Evolutionary conservation across 768 basidiomycete genomes (phyloP).

Genomic region (Pleurotus salmoneostramineus): DNA sequence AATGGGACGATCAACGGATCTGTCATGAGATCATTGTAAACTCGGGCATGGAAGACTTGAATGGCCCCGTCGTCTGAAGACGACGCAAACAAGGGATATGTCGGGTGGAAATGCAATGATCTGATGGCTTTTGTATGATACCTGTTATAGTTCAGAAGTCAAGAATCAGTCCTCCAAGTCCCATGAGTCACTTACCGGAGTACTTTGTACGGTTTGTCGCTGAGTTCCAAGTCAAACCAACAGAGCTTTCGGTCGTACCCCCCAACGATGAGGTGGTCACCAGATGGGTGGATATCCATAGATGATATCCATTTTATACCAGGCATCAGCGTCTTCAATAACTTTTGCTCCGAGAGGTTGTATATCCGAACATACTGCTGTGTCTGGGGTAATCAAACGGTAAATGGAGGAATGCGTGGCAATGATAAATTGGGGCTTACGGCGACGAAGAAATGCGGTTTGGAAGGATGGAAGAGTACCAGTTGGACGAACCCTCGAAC

Average conservation of each 20-base stretch:
- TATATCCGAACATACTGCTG: slow-evolving; percentile 96
- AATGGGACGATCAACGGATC: slow-evolving; percentile 97
- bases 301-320: slow-evolving; percentile 97
- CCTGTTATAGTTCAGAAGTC: slow-evolving; percentile 32
- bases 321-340: slow-evolving; percentile 91
- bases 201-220: slow-evolving; percentile 95
- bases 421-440: slow-evolving; percentile 41
- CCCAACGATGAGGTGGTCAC: slow-evolving; percentile 95
- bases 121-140: slow-evolving; percentile 95
- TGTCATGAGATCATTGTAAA: slow-evolving; percentile 93
- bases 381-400: slow-evolving; percentile 49
- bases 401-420: slow-evolving; percentile 12
- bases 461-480: slow-evolving; percentile 91
- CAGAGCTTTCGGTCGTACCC: slow-evolving; percentile 97
- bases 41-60: slow-evolving; percentile 93
- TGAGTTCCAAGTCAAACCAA: slow-evolving; percentile 98
- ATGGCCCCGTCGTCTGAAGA: slow-evolving; percentile 97
- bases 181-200: slow-evolving; percentile 58
- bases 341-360: slow-evolving; percentile 89
- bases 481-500: slow-evolving; percentile 87
- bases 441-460: slow-evolving; percentile 97
- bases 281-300: slow-evolving; percentile 94
- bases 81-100: slow-evolving; percentile 93
- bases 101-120: slow-evolving; percentile 89
- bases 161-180: not conserved